These are phyloP conservation scores for Lasiodiplodia gonubiensis DNA, from an alignment of 2,329 filamentous ascomycete genomes.

Conservation along the genomic window DNA sequence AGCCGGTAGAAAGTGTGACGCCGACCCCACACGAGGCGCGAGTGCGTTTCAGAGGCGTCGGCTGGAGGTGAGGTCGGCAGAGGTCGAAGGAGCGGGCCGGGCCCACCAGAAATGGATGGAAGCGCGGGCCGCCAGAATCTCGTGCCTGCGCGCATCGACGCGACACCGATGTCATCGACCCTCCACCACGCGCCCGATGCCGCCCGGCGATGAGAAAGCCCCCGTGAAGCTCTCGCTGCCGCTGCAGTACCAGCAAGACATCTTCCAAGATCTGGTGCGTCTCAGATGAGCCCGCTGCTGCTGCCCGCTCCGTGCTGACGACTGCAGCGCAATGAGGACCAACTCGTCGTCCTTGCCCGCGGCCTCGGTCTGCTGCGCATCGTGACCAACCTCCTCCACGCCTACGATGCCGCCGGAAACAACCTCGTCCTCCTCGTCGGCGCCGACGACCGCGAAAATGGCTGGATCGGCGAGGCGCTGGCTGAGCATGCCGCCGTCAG, in stretches of 20 bases:
- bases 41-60: constrained; percentile 17
- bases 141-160: constrained; percentile 7
- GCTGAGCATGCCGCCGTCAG: constrained; percentile 95
- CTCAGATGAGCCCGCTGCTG: background rate
- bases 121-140: background rate
- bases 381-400: constrained; percentile 94
- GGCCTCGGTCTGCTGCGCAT: constrained; percentile 91
- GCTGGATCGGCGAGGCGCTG: constrained; percentile 94
- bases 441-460: constrained; percentile 90
- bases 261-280: constrained; percentile 67
- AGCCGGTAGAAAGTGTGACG: background rate
- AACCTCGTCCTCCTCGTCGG: constrained; percentile 89
- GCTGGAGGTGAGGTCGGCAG: constrained; percentile 9
- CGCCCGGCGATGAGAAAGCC: constrained; percentile 47
- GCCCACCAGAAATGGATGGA: background rate
- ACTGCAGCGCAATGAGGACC: constrained; percentile 75
- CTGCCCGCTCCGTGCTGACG: constrained; percentile 64
- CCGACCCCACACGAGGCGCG: constrained; percentile 1
- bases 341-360: constrained; percentile 87
- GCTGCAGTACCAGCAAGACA: constrained; percentile 88
- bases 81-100: background rate
- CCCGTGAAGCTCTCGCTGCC: constrained; percentile 84
- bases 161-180: constrained; percentile 18
- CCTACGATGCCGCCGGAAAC: constrained; percentile 93
- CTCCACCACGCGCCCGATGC: constrained; percentile 37